Percentiles rank a stretch among this genome's conserved stretches.
These are phyloP conservation scores for Nyssa sinensis DNA, from an alignment of 148 eudicot genomes.

Conservation along the genomic window DNA sequence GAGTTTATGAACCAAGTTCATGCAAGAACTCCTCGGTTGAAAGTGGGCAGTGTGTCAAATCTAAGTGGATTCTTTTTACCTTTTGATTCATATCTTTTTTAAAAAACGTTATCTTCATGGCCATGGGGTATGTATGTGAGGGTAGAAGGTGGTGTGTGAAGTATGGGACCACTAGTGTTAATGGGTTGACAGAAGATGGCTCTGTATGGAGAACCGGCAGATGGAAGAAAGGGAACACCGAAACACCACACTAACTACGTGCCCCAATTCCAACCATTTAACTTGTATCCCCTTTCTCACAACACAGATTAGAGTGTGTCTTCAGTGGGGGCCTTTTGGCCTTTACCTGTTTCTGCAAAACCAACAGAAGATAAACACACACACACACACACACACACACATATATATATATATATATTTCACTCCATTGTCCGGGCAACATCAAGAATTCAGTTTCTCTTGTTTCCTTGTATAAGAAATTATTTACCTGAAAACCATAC, in stretches of 20 bases:
- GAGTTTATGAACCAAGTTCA: too few species aligned
- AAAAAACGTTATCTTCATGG: not conserved
- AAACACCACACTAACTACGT: not conserved
- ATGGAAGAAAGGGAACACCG: conserved; percentile 14
- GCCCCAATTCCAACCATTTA: conserved; percentile 16
- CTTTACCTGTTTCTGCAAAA: conserved; percentile 27
- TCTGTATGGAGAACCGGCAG: conserved; percentile 15
- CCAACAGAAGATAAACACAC: conserved; percentile 7
- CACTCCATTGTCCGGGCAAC: not conserved
- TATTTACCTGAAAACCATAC: conserved; percentile 4
- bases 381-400: not conserved
- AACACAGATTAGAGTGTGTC: conserved; percentile 10
- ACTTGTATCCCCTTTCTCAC: conserved; percentile 25
- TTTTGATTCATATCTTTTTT: not conserved
- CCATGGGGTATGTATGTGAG: not conserved
- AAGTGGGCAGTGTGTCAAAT: conserved; percentile 15
- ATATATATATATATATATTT: too few species aligned
- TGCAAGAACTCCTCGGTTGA: too few species aligned
- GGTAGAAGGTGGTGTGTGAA: not conserved
- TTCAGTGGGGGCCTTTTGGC: conserved; percentile 23
- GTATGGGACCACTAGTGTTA: conserved; percentile 11
- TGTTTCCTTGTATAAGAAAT: not conserved
- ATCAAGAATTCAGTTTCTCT: not conserved
- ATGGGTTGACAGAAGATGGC: conserved; percentile 4
- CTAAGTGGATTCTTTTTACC: not conserved